Base-by-base conservation (phyloP, 768 basidiomycete species). In the Tylopilus cervinicoccineus region DNA sequence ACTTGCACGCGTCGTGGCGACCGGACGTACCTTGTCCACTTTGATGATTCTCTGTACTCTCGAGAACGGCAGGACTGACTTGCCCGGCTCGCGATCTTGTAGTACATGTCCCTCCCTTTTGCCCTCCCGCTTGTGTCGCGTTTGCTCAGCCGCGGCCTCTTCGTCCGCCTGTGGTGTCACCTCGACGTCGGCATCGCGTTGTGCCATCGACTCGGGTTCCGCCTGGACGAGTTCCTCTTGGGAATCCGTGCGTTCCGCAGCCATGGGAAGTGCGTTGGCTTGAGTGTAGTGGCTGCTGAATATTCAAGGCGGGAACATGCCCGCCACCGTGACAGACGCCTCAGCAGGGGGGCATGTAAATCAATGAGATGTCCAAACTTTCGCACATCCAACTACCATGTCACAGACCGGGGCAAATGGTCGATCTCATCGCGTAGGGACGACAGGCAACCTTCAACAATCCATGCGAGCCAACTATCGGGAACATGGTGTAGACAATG, bases 1-100 rank as follows among this genome's bases (percentile, higher is more conserved):
- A 22, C 33, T 36, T 16, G 17, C 34, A 51, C 39, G 19, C 16
- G 22, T 24, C 22, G 17, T 19, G 26, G 45, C 17, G 44, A 53
- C 32, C 7, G 19, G 46, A 64, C 69, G 48, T 46, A 80, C 92
- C 74, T 85, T 86, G 68, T 94, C 92, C 6, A 86, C 90, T 60
- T 89, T 93, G 54, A 92, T 75, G 40, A 93, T 89, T 69, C 76
- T 83, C 65, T 91, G 90, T 33, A 94, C 85, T 51, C 88, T 77
- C 2, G 86, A 72, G 44, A 88, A 75, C 0, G 92, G 92, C 38
- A 93, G 69, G 19, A 86, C 52, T 2, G 89, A 83, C 58, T 83
- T 91, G 28, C 92, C 91, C 2, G 71, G 68, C 43, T 74, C 74
- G 43, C 76, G 68, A 47, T 66, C 64, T 20, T 48, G 58, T 11